Percentiles rank a stretch among this genome's conserved stretches.
Evolutionary conservation across 257 asterid species (phyloP).

Genomic region (Misopates orontium): DNA sequence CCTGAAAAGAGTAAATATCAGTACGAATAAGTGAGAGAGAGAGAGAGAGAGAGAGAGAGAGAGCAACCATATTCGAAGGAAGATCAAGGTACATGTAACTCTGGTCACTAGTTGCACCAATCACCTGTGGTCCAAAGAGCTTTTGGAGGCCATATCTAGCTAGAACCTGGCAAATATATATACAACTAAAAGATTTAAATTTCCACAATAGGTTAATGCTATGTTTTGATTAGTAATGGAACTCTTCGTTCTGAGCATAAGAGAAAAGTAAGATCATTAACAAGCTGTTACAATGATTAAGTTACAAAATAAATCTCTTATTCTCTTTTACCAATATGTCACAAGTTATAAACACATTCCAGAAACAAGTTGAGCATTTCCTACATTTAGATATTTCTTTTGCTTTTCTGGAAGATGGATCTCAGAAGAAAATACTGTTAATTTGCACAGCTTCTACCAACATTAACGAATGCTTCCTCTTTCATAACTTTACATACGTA

Average conservation of each 20-base stretch:
- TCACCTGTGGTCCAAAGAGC: constrained; percentile 67
- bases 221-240: not conserved
- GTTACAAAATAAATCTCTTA: not conserved
- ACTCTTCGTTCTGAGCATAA: not conserved
- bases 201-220: not conserved
- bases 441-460: too few relatives aligned
- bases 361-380: not conserved
- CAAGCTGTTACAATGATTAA: not conserved
- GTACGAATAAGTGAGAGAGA: constrained; percentile 5
- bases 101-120: constrained; percentile 75
- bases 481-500: too few relatives aligned
- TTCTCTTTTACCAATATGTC: not conserved
- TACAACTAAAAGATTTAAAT: not conserved
- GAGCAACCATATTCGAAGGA: constrained; percentile 83
- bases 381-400: too few relatives aligned
- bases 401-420: too few relatives aligned
- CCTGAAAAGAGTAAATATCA: constrained; percentile 40
- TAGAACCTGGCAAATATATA: constrained; percentile 51
- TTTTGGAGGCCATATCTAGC: constrained; percentile 67
- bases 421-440: too few relatives aligned
- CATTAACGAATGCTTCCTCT: too few relatives aligned
- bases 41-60: constrained; percentile 30
- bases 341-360: not conserved
- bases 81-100: constrained; percentile 85
- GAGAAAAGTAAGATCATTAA: not conserved